Evolutionary conservation across 1,139 yeast species (phyloP).

Genomic region (Nakaseomyces sp.): DNA sequence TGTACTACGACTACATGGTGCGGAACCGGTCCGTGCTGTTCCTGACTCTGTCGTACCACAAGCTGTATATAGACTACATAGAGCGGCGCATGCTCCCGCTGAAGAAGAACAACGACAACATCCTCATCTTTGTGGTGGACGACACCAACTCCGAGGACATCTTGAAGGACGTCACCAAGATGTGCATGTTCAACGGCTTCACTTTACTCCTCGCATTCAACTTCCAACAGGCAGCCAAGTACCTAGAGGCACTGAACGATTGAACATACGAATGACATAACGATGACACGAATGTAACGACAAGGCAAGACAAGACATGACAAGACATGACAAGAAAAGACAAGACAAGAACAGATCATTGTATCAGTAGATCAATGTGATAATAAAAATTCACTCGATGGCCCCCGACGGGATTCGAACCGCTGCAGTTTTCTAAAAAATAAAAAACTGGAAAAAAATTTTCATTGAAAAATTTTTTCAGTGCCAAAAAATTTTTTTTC

Average conservation of each 20-base stretch:
- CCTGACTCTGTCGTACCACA: conserved; percentile 72
- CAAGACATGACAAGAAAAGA: too few species aligned
- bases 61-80: conserved; percentile 80
- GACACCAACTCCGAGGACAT: conserved; percentile 65
- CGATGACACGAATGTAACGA: too few species aligned
- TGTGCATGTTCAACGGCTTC: conserved; percentile 62
- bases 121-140: conserved; percentile 69
- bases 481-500: background rate
- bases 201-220: conserved; percentile 74
- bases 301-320: too few species aligned
- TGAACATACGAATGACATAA: conserved; percentile 19
- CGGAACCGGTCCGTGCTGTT: conserved; percentile 58
- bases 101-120: conserved; percentile 45
- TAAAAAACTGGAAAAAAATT: too few species aligned
- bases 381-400: too few species aligned
- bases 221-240: conserved; percentile 78
- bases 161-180: conserved; percentile 57
- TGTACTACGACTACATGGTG: conserved; percentile 61
- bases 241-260: conserved; percentile 43
- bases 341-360: too few species aligned
- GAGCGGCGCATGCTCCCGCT: conserved; percentile 57
- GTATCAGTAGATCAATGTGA: too few species aligned
- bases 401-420: too few species aligned
- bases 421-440: too few species aligned
- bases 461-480: background rate